Evolutionary conservation across 441 rosid species (phyloP).

Genomic region (Mallotus japonicus): DNA sequence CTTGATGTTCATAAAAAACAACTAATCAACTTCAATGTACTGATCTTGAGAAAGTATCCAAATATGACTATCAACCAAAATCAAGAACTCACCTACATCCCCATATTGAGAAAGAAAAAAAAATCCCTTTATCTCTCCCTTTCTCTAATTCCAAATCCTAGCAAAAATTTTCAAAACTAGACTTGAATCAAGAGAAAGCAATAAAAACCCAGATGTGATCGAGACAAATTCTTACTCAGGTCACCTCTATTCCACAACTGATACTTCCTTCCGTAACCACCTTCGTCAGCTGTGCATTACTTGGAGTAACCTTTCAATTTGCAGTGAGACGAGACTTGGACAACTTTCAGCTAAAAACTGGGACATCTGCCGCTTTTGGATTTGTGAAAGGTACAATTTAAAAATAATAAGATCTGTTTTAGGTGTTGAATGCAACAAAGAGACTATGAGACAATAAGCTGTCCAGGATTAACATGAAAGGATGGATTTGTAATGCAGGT

Average conservation of each 20-base stretch:
- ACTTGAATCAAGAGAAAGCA: slow-evolving; percentile 3
- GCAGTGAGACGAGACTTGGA: slow-evolving; percentile 77
- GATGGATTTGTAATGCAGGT: slow-evolving; percentile 40
- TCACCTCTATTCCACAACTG: slow-evolving; percentile 42
- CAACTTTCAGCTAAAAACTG: slow-evolving; percentile 67
- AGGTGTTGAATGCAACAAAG: too few species aligned
- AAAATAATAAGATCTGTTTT: background rate
- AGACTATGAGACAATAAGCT: too few species aligned
- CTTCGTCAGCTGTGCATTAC: slow-evolving; percentile 78
- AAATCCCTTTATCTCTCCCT: background rate
- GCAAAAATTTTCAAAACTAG: background rate
- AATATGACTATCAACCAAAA: slow-evolving; percentile 21
- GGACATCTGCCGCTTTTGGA: slow-evolving; percentile 79
- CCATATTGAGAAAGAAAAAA: slow-evolving; percentile 28
- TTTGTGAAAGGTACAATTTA: slow-evolving; percentile 81
- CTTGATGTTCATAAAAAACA: too few species aligned
- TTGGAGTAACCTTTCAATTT: slow-evolving; percentile 83
- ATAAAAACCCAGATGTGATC: slow-evolving; percentile 26
- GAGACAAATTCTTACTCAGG: slow-evolving; percentile 45
- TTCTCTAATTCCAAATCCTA: background rate
- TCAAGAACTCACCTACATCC: slow-evolving; percentile 33
- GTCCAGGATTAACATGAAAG: too few species aligned
- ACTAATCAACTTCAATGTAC: too few species aligned
- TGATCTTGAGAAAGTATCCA: slow-evolving; percentile 13
- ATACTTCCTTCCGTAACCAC: slow-evolving; percentile 57